Percentiles rank a stretch among this genome's conserved stretches.
phyloP scores from a whole-genome alignment of 2,329 filamentous ascomycete species.

The Tolypocladium ophioglossoides region DNA sequence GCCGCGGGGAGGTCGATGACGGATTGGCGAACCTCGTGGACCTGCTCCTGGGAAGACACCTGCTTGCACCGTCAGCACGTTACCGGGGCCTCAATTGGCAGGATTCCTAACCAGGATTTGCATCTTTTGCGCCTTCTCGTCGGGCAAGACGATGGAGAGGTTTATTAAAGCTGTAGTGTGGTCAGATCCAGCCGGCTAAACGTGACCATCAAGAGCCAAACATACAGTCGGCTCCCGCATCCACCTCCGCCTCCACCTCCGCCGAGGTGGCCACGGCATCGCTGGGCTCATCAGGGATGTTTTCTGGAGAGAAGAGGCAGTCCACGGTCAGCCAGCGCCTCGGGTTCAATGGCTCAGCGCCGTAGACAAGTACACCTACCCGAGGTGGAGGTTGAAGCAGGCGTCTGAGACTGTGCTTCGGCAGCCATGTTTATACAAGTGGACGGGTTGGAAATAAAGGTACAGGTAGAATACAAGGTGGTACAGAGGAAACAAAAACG shows the following conservation, averaged over 20 bases:
- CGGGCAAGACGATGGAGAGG: conserved; percentile 71
- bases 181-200: neutral
- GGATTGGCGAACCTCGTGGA: conserved; percentile 93
- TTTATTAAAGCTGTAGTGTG: conserved; percentile 37
- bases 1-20: conserved; percentile 88
- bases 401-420: conserved; percentile 10
- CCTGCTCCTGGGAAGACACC: conserved; percentile 89
- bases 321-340: conserved; percentile 1
- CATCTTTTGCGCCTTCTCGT: conserved; percentile 61
- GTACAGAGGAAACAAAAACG: conserved; percentile 8
- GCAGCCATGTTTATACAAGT: conserved; percentile 20
- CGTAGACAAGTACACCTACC: conserved; percentile 4
- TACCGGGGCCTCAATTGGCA: neutral
- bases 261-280: conserved; percentile 12
- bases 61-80: conserved; percentile 21
- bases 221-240: conserved; percentile 24
- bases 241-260: conserved; percentile 18
- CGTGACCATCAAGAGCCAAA: neutral
- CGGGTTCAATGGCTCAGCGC: neutral
- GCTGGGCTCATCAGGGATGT: conserved; percentile 14
- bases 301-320: conserved; percentile 1
- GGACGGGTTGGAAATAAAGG: conserved; percentile 2
- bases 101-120: conserved; percentile 63
- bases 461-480: conserved; percentile 7
- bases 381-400: conserved; percentile 13